phyloP scores from a whole-genome alignment of 495 filamentous ascomycete species.

The Penicillium paxilli region DNA sequence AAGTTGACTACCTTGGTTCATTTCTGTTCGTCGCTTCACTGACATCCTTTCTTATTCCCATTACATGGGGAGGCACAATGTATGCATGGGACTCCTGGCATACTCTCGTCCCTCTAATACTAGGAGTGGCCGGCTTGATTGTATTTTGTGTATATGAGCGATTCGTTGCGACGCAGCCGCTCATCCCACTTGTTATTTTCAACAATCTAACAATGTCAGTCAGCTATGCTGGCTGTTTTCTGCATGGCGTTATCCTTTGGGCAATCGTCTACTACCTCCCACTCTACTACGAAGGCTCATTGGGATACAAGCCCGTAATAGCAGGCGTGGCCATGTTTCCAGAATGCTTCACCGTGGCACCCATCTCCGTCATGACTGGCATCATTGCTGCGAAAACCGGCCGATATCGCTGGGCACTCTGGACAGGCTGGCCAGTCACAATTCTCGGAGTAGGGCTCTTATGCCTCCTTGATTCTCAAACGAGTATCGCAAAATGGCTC shows the following conservation, averaged over 20 bases:
- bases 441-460: slow-evolving; percentile 37
- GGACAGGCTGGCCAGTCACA: slow-evolving; percentile 41
- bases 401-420: slow-evolving; percentile 40
- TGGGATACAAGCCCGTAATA: slow-evolving; percentile 34
- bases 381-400: slow-evolving; percentile 30
- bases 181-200: slow-evolving; percentile 39
- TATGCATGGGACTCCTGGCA: slow-evolving; percentile 52
- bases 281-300: slow-evolving; percentile 42
- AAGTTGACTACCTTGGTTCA: slow-evolving; percentile 55
- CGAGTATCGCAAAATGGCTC: slow-evolving; percentile 34
- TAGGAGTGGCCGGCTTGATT: slow-evolving; percentile 16
- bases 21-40: slow-evolving; percentile 47
- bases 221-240: slow-evolving; percentile 31
- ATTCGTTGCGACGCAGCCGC: slow-evolving; percentile 18
- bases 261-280: slow-evolving; percentile 35
- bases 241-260: slow-evolving; percentile 43
- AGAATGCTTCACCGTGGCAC: slow-evolving; percentile 30
- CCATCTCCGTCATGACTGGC: slow-evolving; percentile 28
- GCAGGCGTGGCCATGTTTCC: slow-evolving; percentile 20
- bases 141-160: slow-evolving; percentile 8
- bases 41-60: slow-evolving; percentile 48
- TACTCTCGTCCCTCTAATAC: slow-evolving; percentile 41
- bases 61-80: slow-evolving; percentile 54
- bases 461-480: slow-evolving; percentile 31
- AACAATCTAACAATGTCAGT: slow-evolving; percentile 33